A percentile compares a stretch with the other conserved stretches of the same genome.
phyloP scores from a whole-genome alignment of 2,329 filamentous ascomycete species.

The Gliomastix tumulicola region DNA sequence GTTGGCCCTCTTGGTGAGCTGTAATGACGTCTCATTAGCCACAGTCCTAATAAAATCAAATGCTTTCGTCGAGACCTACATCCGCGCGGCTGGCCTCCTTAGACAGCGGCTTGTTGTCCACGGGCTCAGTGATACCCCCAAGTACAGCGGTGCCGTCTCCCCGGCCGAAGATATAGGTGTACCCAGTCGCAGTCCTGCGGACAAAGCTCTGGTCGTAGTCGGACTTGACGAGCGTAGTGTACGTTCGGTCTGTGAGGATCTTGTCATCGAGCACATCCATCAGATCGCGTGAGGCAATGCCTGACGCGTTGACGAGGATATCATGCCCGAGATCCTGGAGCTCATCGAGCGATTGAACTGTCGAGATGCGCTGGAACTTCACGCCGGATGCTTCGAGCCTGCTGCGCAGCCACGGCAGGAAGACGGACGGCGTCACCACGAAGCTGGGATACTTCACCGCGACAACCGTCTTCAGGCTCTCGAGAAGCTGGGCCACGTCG shows the following conservation, averaged over 20 bases:
- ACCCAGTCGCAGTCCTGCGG: constrained; percentile 4
- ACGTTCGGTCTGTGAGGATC: constrained; percentile 6
- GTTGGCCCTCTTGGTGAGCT: background rate
- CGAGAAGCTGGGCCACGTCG: background rate
- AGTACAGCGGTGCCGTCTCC: constrained; percentile 10
- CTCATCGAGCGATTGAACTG: constrained; percentile 5
- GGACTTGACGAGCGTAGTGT: constrained; percentile 7
- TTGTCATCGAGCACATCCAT: constrained; percentile 5
- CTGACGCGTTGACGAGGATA: constrained; percentile 8
- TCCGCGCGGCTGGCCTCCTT: background rate
- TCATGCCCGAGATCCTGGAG: constrained; percentile 7
- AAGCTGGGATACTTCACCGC: background rate
- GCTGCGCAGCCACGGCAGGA: constrained; percentile 5
- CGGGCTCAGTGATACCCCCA: constrained; percentile 9
- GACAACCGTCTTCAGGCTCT: background rate
- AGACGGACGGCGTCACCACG: constrained; percentile 5
- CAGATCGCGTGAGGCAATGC: constrained; percentile 4
- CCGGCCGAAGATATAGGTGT: constrained; percentile 10
- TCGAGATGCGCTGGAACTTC: constrained; percentile 4
- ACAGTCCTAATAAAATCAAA: no score
- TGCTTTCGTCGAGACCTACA: no score
- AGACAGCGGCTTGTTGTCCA: background rate
- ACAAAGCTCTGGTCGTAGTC: constrained; percentile 5
- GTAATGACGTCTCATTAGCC: no score
- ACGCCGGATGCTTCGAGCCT: constrained; percentile 6